These are phyloP conservation scores for Fraxinus dipetala DNA, from an alignment of 305 asterid genomes.

Conservation along the genomic window DNA sequence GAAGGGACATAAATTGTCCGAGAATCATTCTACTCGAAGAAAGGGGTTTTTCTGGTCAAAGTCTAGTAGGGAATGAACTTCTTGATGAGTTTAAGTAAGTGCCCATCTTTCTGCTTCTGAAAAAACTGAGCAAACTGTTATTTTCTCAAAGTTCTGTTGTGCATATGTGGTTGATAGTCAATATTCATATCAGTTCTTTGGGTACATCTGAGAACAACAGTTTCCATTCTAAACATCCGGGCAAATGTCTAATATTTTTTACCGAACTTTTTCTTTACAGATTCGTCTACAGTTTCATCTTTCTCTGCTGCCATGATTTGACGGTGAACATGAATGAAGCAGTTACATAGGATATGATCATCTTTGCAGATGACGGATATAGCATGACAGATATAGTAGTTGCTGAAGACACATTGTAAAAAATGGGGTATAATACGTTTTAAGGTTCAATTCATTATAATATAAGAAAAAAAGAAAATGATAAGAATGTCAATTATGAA, in stretches of 20 bases:
- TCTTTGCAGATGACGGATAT: conserved; percentile 32
- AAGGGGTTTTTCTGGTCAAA: conserved; percentile 82
- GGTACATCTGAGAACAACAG: not conserved
- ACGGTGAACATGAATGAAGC: conserved; percentile 23
- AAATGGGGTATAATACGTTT: conserved; percentile 40
- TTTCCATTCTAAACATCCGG: not conserved
- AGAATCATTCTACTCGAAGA: conserved; percentile 49
- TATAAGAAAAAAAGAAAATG: conserved; percentile 36
- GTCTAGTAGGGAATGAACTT: conserved; percentile 60
- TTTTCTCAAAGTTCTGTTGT: not conserved
- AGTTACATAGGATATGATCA: conserved; percentile 18
- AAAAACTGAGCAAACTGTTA: not conserved
- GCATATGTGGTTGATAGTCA: not conserved
- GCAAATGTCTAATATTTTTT: not conserved
- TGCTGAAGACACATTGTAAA: conserved; percentile 66
- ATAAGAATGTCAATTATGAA: conserved; percentile 32
- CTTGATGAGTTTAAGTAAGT: conserved; percentile 40
- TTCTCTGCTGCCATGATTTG: conserved; percentile 22
- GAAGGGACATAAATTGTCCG: conserved; percentile 50
- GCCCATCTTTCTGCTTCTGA: not conserved
- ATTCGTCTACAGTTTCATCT: not conserved
- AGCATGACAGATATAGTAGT: conserved; percentile 38
- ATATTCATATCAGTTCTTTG: not conserved
- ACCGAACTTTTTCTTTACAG: not conserved
- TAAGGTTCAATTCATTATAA: conserved; percentile 42